Evolutionary conservation across 331 rosid genomes (phyloP).

Genomic region (Saraca asoca): DNA sequence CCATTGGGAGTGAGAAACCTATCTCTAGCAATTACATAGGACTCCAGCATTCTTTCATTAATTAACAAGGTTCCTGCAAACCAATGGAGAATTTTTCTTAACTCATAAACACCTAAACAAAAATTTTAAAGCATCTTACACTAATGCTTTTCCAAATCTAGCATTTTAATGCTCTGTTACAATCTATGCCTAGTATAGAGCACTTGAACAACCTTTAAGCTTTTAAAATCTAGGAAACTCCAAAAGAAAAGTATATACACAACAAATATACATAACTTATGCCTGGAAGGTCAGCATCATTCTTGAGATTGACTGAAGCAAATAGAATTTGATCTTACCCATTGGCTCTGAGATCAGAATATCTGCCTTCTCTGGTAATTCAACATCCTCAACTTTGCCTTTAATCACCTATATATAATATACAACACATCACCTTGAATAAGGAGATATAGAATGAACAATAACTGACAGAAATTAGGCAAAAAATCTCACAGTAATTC

Average conservation of each 20-base stretch:
- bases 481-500: conserved; percentile 76
- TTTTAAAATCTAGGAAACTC: not conserved
- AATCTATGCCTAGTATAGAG: conserved; percentile 13
- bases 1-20: conserved; percentile 84
- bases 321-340: conserved; percentile 60
- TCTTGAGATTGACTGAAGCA: conserved; percentile 25
- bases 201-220: conserved; percentile 5
- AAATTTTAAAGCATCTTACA: not conserved
- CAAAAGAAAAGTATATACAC: conserved; percentile 10
- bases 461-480: conserved; percentile 2
- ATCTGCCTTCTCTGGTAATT: conserved; percentile 97
- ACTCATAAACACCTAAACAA: conserved; percentile 12
- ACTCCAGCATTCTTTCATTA: conserved; percentile 97
- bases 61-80: conserved; percentile 80
- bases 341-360: conserved; percentile 97
- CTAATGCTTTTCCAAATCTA: conserved; percentile 9
- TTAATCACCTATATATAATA: conserved; percentile 66
- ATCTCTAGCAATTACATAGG: conserved; percentile 98
- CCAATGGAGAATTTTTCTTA: conserved; percentile 22
- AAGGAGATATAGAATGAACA: conserved; percentile 9
- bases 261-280: conserved; percentile 13
- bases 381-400: conserved; percentile 93
- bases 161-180: conserved; percentile 10
- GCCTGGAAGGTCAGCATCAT: conserved; percentile 17
- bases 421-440: conserved; percentile 11